Conservation (phyloP, 345 rosid species). For the Eutrema heterophyllum region DNA sequence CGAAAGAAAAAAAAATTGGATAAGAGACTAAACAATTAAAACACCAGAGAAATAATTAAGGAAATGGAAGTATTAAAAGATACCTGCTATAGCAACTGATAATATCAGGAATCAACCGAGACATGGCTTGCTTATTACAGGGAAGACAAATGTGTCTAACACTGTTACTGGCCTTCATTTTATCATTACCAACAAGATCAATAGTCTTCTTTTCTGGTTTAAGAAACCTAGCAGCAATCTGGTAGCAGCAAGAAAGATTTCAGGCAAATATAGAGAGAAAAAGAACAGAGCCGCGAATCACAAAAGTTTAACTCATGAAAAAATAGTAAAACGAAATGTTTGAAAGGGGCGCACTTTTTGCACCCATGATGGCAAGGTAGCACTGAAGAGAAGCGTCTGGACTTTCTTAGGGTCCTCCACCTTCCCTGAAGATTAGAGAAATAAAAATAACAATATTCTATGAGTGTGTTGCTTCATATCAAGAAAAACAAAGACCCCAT, state of each 20-base stretch:
- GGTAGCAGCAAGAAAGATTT: slow-evolving; percentile 19
- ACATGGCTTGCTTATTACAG: slow-evolving; percentile 62
- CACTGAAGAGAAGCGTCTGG: slow-evolving; percentile 99
- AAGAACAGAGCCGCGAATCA: not conserved
- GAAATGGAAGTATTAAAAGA: not conserved
- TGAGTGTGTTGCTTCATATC: not conserved
- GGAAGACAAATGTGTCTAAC: slow-evolving; percentile 90
- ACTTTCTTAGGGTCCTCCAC: slow-evolving; percentile 79
- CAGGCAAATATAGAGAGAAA: not conserved
- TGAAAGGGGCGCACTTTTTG: slow-evolving; percentile 50
- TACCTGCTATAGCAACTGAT: slow-evolving; percentile 94
- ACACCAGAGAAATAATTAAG: not conserved
- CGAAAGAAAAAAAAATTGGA: not conserved
- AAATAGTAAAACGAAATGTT: not conserved
- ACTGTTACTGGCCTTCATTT: slow-evolving; percentile 91
- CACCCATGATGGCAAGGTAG: slow-evolving; percentile 91
- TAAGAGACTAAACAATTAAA: not conserved
- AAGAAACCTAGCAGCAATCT: slow-evolving; percentile 75
- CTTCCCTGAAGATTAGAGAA: slow-evolving; percentile 50
- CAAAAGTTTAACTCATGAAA: not conserved
- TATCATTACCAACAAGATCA: slow-evolving; percentile 98
- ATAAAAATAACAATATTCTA: not conserved
- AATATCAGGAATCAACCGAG: slow-evolving; percentile 82
- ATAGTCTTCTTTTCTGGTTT: slow-evolving; percentile 70
- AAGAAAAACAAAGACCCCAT: not conserved